Conservation (phyloP, 2,329 filamentous ascomycete species). For the Penicillium sp. region DNA sequence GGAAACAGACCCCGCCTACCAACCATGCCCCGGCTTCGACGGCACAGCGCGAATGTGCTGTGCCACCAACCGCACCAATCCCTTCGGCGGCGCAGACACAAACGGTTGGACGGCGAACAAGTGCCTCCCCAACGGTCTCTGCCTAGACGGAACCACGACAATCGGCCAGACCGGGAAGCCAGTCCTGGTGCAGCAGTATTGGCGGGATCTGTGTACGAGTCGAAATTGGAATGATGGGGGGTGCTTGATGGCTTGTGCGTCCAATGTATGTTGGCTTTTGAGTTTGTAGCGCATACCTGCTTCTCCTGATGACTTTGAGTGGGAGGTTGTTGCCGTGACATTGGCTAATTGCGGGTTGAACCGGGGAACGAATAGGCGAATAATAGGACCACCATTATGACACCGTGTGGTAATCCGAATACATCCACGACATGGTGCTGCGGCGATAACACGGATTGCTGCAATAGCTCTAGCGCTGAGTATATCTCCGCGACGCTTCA, state of each 20-base stretch:
- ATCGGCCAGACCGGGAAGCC: background rate
- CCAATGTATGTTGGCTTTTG: background rate
- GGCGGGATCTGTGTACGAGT: constrained; percentile 1
- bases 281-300: background rate
- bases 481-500: background rate
- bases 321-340: too few species aligned
- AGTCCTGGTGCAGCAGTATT: background rate
- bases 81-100: background rate
- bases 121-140: background rate
- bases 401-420: background rate
- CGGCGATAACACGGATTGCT: background rate
- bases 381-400: background rate
- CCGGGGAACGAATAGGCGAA: background rate
- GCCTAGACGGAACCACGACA: background rate
- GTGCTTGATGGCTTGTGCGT: background rate
- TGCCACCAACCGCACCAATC: background rate
- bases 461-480: background rate
- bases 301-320: too few species aligned
- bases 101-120: background rate
- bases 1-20: background rate
- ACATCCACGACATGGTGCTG: background rate
- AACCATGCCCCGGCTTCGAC: background rate
- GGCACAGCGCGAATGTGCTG: background rate
- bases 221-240: background rate
- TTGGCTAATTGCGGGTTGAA: background rate